These are phyloP conservation scores for Thalassiosira hispida DNA, from an alignment of 352 stramenopile species.

Conservation along the genomic window DNA sequence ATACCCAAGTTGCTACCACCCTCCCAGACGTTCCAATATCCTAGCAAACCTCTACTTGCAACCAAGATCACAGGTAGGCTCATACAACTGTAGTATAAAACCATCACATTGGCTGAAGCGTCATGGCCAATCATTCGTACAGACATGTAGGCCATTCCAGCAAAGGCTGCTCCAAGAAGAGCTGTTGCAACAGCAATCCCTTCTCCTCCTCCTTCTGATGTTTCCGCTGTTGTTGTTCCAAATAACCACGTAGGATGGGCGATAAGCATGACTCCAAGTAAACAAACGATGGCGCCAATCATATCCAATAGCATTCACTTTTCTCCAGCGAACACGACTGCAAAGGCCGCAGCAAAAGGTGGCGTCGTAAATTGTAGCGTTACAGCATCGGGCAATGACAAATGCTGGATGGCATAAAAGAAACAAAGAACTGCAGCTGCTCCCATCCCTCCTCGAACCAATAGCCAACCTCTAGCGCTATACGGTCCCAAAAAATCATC, in stretches of 20 bases:
- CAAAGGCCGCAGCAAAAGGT: slow-evolving; percentile 52
- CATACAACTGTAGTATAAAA: slow-evolving; percentile 53
- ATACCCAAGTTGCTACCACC: slow-evolving; percentile 24
- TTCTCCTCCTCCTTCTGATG: neutral
- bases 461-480: slow-evolving; percentile 18
- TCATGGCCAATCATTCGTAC: slow-evolving; percentile 51
- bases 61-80: slow-evolving; percentile 34
- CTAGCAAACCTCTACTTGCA: slow-evolving; percentile 32
- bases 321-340: slow-evolving; percentile 53
- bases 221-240: slow-evolving; percentile 1
- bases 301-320: slow-evolving; percentile 43
- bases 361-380: slow-evolving; percentile 60
- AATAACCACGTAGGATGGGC: slow-evolving; percentile 60
- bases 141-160: slow-evolving; percentile 52
- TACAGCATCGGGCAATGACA: slow-evolving; percentile 52
- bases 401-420: slow-evolving; percentile 47
- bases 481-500: neutral
- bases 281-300: slow-evolving; percentile 50
- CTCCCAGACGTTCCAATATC: slow-evolving; percentile 42
- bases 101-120: slow-evolving; percentile 44
- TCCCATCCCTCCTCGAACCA: slow-evolving; percentile 29
- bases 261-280: slow-evolving; percentile 49
- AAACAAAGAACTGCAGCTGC: slow-evolving; percentile 38
- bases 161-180: slow-evolving; percentile 33
- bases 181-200: slow-evolving; percentile 33